Evolutionary conservation across 75 land plant genomes (phyloP).

Genomic region (Cryptomeria japonica): DNA sequence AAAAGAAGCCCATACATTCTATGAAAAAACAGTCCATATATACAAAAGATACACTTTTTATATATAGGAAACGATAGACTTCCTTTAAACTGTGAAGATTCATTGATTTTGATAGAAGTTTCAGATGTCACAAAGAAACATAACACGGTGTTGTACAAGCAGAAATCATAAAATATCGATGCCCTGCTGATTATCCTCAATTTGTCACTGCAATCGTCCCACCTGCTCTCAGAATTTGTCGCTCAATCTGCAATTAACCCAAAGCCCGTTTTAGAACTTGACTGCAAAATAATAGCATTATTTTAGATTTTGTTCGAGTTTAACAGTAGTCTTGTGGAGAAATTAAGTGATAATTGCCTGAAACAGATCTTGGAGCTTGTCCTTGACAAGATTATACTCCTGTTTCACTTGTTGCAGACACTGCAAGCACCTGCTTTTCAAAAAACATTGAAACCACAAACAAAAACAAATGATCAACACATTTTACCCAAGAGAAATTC

Average conservation of each 20-base stretch:
- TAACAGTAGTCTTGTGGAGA: background rate
- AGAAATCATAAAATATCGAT: too few relatives aligned
- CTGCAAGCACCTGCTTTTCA: conserved; percentile 49
- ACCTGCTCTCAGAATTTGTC: conserved; percentile 53
- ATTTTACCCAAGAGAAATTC: background rate
- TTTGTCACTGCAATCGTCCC: conserved; percentile 48
- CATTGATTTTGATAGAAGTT: too few relatives aligned
- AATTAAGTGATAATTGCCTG: conserved; percentile 26
- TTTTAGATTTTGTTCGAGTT: too few relatives aligned
- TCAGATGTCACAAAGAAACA: too few relatives aligned
- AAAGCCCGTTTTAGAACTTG: background rate
- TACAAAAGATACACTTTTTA: too few relatives aligned
- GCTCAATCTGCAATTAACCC: conserved; percentile 46
- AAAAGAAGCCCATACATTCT: too few relatives aligned
- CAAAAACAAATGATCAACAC: background rate
- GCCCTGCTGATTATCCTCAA: background rate
- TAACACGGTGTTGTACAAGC: too few relatives aligned
- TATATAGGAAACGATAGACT: too few relatives aligned
- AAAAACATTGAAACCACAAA: background rate
- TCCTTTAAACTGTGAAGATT: too few relatives aligned
- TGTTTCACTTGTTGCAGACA: conserved; percentile 65
- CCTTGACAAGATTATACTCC: conserved; percentile 67
- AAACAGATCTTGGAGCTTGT: conserved; percentile 68
- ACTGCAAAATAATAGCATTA: background rate
- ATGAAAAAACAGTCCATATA: too few relatives aligned